Evolutionary conservation across 2,329 filamentous ascomycete species (phyloP).

Genomic region (Nemania serpens): DNA sequence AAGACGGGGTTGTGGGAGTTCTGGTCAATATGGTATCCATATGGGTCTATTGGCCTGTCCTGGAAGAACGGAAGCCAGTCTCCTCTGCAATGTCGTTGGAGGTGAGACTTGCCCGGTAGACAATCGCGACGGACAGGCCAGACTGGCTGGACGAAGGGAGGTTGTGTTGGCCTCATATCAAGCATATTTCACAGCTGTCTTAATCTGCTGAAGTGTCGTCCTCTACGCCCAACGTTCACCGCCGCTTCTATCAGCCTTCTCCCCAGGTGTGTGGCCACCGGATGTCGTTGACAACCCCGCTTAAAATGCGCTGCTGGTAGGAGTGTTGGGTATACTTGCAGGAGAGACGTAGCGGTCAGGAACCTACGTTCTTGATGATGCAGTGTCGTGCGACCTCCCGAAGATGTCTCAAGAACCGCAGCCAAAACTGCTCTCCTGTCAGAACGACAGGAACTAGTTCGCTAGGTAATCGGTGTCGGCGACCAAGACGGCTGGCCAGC

Average conservation of each 20-base stretch:
- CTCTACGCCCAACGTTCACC: conserved; percentile 33
- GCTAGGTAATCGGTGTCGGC: conserved; percentile 8
- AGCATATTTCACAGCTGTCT: conserved; percentile 29
- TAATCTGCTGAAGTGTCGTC: conserved; percentile 21
- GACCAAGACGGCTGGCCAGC: conserved; percentile 7
- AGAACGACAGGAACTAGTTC: conserved; percentile 28
- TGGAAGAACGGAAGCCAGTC: conserved; percentile 17
- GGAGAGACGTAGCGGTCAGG: conserved; percentile 39
- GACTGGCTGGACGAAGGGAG: conserved; percentile 19
- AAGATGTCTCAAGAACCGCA: conserved; percentile 39
- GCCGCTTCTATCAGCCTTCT: conserved; percentile 36
- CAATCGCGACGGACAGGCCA: conserved; percentile 15
- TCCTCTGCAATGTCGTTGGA: conserved; percentile 25
- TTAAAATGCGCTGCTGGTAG: conserved; percentile 24
- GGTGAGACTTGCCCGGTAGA: conserved; percentile 36
- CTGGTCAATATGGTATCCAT: conserved; percentile 15
- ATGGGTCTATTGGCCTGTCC: conserved; percentile 8
- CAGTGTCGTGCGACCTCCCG: conserved; percentile 42
- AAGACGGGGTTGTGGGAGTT: conserved; percentile 26
- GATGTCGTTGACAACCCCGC: conserved; percentile 36
- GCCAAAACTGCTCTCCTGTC: conserved; percentile 27
- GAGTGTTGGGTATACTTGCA: conserved; percentile 42
- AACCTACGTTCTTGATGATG: conserved; percentile 40
- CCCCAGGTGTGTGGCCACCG: conserved; percentile 29
- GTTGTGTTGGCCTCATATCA: conserved; percentile 24